Conservation (phyloP, 208 protist species). For the Herpetomonas samuelpessoai region DNA sequence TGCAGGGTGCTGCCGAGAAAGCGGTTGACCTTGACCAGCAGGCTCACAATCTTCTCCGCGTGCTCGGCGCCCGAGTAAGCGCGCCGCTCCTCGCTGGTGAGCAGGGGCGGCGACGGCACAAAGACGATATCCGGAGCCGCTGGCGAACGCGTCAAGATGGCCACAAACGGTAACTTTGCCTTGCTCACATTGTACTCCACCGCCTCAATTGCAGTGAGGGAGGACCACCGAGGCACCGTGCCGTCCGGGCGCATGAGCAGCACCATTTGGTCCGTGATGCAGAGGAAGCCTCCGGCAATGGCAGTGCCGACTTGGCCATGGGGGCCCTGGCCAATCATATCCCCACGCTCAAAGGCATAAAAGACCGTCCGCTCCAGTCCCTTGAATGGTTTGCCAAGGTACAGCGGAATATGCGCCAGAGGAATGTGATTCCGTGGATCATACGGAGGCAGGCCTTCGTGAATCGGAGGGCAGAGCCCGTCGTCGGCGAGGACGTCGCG, state of each 20-base stretch:
- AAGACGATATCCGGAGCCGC: conserved; percentile 10
- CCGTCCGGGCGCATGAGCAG: conserved; percentile 11
- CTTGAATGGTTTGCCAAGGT: conserved; percentile 11
- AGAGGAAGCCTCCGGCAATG: conserved; percentile 4
- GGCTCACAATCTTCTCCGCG: neutral
- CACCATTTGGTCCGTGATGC: conserved; percentile 15
- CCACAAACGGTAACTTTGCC: conserved; percentile 6
- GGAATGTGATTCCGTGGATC: conserved; percentile 7
- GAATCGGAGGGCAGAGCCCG: conserved; percentile 13
- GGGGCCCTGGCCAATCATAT: conserved; percentile 10
- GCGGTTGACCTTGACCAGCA: neutral
- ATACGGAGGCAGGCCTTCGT: conserved; percentile 12
- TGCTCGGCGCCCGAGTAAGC: conserved; percentile 1
- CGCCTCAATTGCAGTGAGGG: neutral
- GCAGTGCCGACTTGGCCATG: conserved; percentile 2
- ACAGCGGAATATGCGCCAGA: conserved; percentile 13
- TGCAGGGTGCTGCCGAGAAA: neutral
- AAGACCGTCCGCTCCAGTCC: conserved; percentile 14
- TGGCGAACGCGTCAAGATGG: neutral
- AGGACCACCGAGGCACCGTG: conserved; percentile 11
- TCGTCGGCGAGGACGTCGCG: conserved; percentile 15
- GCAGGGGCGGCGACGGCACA: conserved; percentile 1
- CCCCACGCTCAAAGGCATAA: conserved; percentile 16
- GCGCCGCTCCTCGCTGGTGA: neutral
- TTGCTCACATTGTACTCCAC: conserved; percentile 7